Conservation (phyloP, 2,329 filamentous ascomycete species). For the Pyrenophora seminiperda region DNA sequence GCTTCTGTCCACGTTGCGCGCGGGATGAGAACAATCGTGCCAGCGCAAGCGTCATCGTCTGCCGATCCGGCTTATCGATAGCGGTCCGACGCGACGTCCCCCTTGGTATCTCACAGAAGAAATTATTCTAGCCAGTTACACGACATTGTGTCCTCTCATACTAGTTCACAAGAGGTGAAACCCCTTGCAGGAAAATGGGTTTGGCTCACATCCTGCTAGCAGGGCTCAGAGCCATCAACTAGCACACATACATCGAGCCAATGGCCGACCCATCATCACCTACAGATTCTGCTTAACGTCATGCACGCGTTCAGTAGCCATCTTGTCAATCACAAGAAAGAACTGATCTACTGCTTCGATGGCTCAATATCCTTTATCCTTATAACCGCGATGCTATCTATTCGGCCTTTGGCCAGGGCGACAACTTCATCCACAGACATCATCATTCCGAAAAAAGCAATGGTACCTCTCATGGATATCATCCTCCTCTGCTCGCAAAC, state of each 20-base stretch:
- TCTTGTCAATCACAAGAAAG: too few relatives aligned
- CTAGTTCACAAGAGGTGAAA: too few relatives aligned
- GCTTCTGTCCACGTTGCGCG: constrained; percentile 27
- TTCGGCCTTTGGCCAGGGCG: constrained; percentile 6
- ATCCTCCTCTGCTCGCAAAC: constrained; percentile 20
- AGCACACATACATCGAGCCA: too few relatives aligned
- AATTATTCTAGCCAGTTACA: neutral
- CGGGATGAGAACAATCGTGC: constrained; percentile 12
- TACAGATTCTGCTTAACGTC: too few relatives aligned
- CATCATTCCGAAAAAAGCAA: constrained; percentile 21
- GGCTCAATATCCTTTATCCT: constrained; percentile 5
- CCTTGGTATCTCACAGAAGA: neutral
- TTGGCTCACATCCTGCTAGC: too few relatives aligned
- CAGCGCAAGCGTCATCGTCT: constrained; percentile 17
- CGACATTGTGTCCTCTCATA: too few relatives aligned
- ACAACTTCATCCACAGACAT: constrained; percentile 10
- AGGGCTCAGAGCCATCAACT: too few relatives aligned
- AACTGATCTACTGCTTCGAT: neutral
- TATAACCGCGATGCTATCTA: constrained; percentile 29
- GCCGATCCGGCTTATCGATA: constrained; percentile 20
- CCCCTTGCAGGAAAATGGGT: too few relatives aligned
- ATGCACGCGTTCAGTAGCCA: too few relatives aligned
- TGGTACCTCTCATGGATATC: constrained; percentile 26
- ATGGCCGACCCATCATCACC: too few relatives aligned
- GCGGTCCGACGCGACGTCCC: neutral